Evolutionary conservation across 225 moss, liverwort and hornwort genomes (phyloP), one percentile per base, ranked within the genome.

Genomic region (Marchantia polymorpha): DNA sequence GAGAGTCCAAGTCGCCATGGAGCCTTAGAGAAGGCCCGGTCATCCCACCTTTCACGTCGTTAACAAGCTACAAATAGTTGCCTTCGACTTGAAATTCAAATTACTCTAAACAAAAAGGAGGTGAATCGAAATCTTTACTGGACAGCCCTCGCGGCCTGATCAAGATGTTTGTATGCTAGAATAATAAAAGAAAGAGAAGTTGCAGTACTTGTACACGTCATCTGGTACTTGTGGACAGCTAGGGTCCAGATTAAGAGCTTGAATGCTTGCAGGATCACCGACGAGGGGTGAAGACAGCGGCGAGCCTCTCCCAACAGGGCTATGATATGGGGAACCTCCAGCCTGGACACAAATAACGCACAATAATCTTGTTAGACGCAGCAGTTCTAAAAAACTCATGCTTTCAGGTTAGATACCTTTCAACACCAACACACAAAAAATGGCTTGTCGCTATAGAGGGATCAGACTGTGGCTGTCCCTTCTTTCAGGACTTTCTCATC

Each of bases 181-280:
- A 69, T 27, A 0, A 5, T 2, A 14, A 69, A 15, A 69, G 19
- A n/a, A 46, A 29, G 73, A 52, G 52, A 13, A 47, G 47, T 31
- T 69, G 16, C 19, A 48, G 27, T 60, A 94, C 94, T 91, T 92
- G 63, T 81, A 81, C 23, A 96, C 87, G 60, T 92, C 92, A 77
- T 90, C 94, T 12, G 94, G 88, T 72, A 94, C 86, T 83, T 92
- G 88, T 14, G 96, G 89, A 85, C 92, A 92, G 84, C 94, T 94
- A 65, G 91, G 84, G 81, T 94, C 94, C 81, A 96, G 65, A 84
- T 94, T 94, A 64, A 96, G 90, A 52, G 96, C 96, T 81, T 91
- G 91, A 72, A 94, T 91, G 79, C 87, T 86, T 65, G 90, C 82
- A 72, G 90, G 84, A 82, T 96, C 94, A 76, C 90, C 92, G 72